These are phyloP conservation scores for Aspergillus eucalypticola DNA, from an alignment of 2,329 filamentous ascomycete species.

Conservation along the genomic window DNA sequence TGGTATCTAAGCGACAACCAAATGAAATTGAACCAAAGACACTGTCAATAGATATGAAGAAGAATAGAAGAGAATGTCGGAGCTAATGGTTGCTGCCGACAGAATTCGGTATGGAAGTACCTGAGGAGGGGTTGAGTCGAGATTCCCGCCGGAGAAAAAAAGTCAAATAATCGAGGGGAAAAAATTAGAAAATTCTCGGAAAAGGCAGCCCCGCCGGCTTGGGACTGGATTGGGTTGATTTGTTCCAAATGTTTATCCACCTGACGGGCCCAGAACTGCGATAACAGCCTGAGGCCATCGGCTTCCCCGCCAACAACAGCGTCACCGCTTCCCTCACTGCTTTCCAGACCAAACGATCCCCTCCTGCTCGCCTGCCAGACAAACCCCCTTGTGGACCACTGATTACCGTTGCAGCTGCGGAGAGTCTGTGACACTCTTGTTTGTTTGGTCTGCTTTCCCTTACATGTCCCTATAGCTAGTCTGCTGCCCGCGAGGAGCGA, in stretches of 20 bases:
- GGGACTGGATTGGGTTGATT: constrained; percentile 3
- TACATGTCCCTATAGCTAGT: neutral
- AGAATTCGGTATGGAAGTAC: neutral
- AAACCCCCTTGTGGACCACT: neutral
- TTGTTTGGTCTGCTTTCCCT: neutral
- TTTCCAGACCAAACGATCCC: neutral
- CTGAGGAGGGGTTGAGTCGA: neutral
- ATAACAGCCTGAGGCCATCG: constrained; percentile 20
- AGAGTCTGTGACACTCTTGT: neutral
- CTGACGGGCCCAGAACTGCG: constrained; percentile 17
- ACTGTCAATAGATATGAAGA: neutral
- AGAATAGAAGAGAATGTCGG: neutral
- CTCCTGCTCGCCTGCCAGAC: neutral
- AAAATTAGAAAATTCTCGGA: constrained; percentile 13
- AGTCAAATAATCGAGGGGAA: constrained; percentile 1
- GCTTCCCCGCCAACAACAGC: constrained; percentile 25
- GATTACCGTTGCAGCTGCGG: neutral
- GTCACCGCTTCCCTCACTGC: constrained; percentile 21
- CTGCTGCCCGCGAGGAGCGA: constrained; percentile 1
- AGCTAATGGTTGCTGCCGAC: neutral
- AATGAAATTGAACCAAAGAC: neutral
- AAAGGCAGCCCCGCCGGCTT: constrained; percentile 23
- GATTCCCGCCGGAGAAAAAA: constrained; percentile 9
- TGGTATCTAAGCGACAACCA: neutral
- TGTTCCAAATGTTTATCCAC: constrained; percentile 25